Percentiles rank a stretch among this genome's conserved stretches.
Evolutionary conservation across 2,329 filamentous ascomycete species (phyloP).

Genomic region (Hypocreales sp.): DNA sequence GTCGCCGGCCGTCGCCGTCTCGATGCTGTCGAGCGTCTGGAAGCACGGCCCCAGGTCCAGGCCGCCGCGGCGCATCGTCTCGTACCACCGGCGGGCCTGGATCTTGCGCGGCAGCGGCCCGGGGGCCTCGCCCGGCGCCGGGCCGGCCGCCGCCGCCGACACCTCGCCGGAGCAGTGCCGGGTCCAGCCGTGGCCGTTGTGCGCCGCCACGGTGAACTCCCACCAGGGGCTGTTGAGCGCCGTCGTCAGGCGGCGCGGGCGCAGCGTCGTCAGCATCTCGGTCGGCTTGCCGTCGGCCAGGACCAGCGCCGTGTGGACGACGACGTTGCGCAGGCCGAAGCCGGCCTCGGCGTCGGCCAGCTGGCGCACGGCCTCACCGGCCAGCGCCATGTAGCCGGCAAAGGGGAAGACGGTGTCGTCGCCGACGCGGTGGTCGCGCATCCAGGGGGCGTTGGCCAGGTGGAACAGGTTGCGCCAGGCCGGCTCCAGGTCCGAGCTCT

Average conservation of each 20-base stretch:
- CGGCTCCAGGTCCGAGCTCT: conserved; percentile 5
- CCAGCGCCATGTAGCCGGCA: conserved; percentile 19
- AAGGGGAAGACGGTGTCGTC: conserved; percentile 25
- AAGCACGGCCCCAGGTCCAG: conserved; percentile 1
- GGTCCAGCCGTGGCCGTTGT: conserved; percentile 8
- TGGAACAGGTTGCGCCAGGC: conserved; percentile 9
- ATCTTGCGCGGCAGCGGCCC: not conserved
- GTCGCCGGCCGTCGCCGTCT: not conserved
- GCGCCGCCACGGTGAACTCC: conserved; percentile 13
- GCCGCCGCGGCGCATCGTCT: not conserved
- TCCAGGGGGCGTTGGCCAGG: conserved; percentile 16
- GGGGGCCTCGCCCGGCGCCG: no score
- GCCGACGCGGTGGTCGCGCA: conserved; percentile 27
- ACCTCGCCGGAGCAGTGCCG: no score
- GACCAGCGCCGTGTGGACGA: conserved; percentile 14
- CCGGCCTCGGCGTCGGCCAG: conserved; percentile 4
- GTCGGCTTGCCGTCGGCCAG: conserved; percentile 10
- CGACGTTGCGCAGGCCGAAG: conserved; percentile 13
- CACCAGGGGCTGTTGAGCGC: conserved; percentile 12
- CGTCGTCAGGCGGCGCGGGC: conserved; percentile 9
- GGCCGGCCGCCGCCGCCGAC: no score
- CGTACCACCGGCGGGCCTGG: not conserved
- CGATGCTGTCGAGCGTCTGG: not conserved
- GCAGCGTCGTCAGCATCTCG: conserved; percentile 17
- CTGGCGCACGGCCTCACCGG: conserved; percentile 9